Base-by-base conservation (phyloP, 2,329 filamentous ascomycete species). In the Claviceps digitariae region DNA sequence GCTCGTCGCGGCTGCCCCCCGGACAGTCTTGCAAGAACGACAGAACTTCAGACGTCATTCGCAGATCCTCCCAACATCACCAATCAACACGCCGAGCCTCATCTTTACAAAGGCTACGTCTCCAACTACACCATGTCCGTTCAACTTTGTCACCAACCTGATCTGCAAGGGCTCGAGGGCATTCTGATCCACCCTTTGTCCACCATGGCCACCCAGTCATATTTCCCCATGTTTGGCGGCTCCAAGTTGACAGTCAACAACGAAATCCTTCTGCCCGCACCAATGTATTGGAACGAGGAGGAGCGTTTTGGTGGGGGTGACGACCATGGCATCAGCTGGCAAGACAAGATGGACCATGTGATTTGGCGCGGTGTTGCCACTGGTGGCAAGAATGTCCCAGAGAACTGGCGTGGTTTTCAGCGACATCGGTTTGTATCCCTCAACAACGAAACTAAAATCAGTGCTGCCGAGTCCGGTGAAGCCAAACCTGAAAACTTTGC, bases 341-440 rank as follows among this genome's bases (percentile, higher is more conserved):
- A 70, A 6, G 63, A 72, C n/a, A 87, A 86, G 66, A 53, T 63
- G 1, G 67, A 75, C 57, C 65, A 63, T 2, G 73, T 77, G 38
- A 69, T 84, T 50, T 86, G 83, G 83, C 79, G 83, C 34, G 83
- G 83, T 36, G 81, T 84, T 9, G 82, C 81, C 1, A 84, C 82
- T 1, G 83, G 83, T 2, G 83, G 83, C 1, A 67, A 68, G 41
- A 82, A 85, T 58, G 69, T 73, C 58, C 61, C 72, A 64, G 59
- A 74, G 29, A 88, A 82, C 60, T 90, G 86, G 86, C 77, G 73
- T 12, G 77, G 81, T 0, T 89, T 88, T 61, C 85, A 90, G 57
- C 79, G 86, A 3, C 86, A 89, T 62, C 82, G 86, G 2, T 87
- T 90, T 62, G 76, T 88, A 2, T 74, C 81, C 47, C 85, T 89